Evolutionary conservation across 2,329 filamentous ascomycete genomes (phyloP), one percentile per base, ranked within the genome.

Genomic region (Pyrenochaeta sp.): DNA sequence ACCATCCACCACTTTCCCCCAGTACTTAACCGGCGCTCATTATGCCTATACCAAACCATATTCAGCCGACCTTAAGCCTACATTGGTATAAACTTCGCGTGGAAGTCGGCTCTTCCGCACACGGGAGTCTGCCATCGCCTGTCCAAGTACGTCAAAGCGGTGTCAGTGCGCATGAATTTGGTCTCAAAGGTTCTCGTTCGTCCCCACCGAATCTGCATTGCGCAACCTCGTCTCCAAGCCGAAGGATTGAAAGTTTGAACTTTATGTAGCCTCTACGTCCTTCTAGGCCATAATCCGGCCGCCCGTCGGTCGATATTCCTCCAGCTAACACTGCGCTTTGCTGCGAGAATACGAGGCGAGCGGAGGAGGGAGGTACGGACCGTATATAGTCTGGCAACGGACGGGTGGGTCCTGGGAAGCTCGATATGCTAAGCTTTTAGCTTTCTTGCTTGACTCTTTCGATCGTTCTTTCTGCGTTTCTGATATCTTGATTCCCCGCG

Each of bases 201-300:
- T 25, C 50, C 39, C 46, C 44, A 49, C 27, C 15, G 10, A 47
- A 46, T 48, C 40, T 40, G 40, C 54, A 58, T 61, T 54, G 58
- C 58, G 54, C 52, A 58, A 61, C 30, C 51, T 61, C 50, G 54
- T 58, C 55, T 55, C 48, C 54, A 39, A 36, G 55, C 25, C 52
- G 19, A 54, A 61, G 54, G 55, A 58, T 50, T 25, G 27, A 55
- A 58, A 44, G 58, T 52, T 58, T 55, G 55, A 45, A 56, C 43
- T 27, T 58, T 39, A 27, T 34, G 5, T 19, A n/a, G 36, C 36
- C 36, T 39, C 36, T 39, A 39, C 8, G 13, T 13, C 36, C 15
- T 39, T 19, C 36, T 39, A 19, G 36, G 36, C 5, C 9, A 19
- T 39, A 19, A 39, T 39, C 15, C 36, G 13, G n/a, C 36, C 36